These are phyloP conservation scores for Calonectria hongkongensis DNA, from an alignment of 2,329 filamentous ascomycete species.

Conservation along the genomic window DNA sequence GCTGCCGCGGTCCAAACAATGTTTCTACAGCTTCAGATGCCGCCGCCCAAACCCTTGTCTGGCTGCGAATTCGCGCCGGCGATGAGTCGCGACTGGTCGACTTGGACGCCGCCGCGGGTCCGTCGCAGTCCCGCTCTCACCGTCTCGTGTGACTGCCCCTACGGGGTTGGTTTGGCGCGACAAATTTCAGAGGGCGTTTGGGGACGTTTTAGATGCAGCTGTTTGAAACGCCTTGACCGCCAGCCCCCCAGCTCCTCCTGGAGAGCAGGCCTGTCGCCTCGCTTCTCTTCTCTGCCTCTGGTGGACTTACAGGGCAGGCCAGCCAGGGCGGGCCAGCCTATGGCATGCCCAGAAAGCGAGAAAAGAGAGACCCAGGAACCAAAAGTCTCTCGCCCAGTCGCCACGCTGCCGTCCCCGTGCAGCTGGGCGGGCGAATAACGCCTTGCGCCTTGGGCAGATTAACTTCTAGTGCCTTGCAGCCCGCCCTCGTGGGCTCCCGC, in stretches of 20 bases:
- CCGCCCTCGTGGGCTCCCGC: constrained; percentile 10
- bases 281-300: background rate
- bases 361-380: background rate
- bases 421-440: constrained; percentile 7
- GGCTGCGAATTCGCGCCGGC: background rate
- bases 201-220: constrained; percentile 36
- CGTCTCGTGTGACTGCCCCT: constrained; percentile 33
- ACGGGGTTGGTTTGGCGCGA: constrained; percentile 31
- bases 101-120: constrained; percentile 32
- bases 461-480: constrained; percentile 5
- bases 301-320: background rate
- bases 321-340: constrained; percentile 10
- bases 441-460: constrained; percentile 15
- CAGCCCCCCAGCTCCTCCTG: constrained; percentile 14
- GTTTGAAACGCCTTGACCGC: constrained; percentile 40
- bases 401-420: background rate
- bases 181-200: constrained; percentile 34
- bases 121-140: constrained; percentile 7
- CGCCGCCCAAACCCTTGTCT: constrained; percentile 23
- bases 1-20: constrained; percentile 22
- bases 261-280: background rate
- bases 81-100: constrained; percentile 29
- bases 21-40: constrained; percentile 9
- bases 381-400: background rate
- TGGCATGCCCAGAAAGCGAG: background rate